Evolutionary conservation across 208 protist genomes (phyloP), one percentile per base, ranked within the genome.

Genomic region (Jaenimonas drosophilae): DNA sequence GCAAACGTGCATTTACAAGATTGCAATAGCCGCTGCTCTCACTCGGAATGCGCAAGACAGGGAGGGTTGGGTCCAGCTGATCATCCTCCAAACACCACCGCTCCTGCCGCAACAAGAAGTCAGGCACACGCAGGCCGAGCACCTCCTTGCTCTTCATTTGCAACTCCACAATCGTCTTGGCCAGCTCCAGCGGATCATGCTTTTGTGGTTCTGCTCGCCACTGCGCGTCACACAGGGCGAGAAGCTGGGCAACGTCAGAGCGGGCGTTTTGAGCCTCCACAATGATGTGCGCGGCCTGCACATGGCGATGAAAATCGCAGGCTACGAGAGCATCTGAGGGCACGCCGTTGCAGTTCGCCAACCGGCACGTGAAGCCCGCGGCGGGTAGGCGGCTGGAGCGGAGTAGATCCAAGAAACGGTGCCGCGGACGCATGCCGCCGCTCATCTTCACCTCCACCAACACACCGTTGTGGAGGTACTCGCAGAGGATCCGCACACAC

Each of bases 61-160:
- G 85, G 24, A 94, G 54, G 2, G 31, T 53, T 1, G 56, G 70
- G 29, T 87, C 75, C 17, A 94, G 72, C 33, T 88, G 60, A 32
- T 88, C 80, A 56, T 90, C 72, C 29, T 72, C 69, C 11, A 63
- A 68, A 1, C 51, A 56, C 64, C 75, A 81, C 7, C 50, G 66
- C 44, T 73, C 66, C 17, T 68, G 76, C 4, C 69, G 63, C 29
- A 84, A 66, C 21, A 76, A 62, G 51, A 89, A 86, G 49, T 94
- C 81, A 5, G 77, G 78, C 45, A 94, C 79, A 32, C 85, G 67
- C 39, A 68, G 59, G 12, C 76, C 80, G 65, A 87, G 87, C 36
- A 88, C 72, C 39, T 90, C 55, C 41, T 83, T 88, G 55, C 78
- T 88, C 36, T 79, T 81, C 26, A 71, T 46, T 54, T 90, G 77